Percentiles rank a stretch among this genome's conserved stretches.
These are phyloP conservation scores for Didymella keratinophila DNA, from an alignment of 2,329 filamentous ascomycete genomes.

Conservation along the genomic window DNA sequence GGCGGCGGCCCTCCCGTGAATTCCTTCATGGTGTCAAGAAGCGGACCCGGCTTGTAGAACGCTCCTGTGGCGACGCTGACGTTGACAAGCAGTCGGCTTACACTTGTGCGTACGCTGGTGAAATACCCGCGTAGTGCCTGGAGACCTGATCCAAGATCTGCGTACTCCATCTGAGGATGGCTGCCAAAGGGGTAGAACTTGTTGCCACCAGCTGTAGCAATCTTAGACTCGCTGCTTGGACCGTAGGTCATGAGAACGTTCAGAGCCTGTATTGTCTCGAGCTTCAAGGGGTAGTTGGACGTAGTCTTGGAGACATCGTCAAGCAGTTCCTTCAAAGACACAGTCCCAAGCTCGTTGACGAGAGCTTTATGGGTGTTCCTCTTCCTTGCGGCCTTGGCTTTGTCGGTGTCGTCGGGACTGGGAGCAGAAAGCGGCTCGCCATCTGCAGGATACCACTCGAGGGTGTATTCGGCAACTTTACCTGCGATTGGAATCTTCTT, in stretches of 20 bases:
- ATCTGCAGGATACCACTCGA: slow-evolving; percentile 38
- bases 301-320: slow-evolving; percentile 54
- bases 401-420: slow-evolving; percentile 26
- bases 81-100: slow-evolving; percentile 66
- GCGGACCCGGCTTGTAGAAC: slow-evolving; percentile 61
- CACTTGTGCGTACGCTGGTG: slow-evolving; percentile 66
- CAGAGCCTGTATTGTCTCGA: slow-evolving; percentile 63
- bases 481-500: slow-evolving; percentile 33
- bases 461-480: slow-evolving; percentile 9
- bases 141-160: slow-evolving; percentile 60
- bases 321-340: slow-evolving; percentile 52
- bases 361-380: slow-evolving; percentile 29
- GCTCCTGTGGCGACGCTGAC: slow-evolving; percentile 68
- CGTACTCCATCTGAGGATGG: slow-evolving; percentile 54
- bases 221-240: slow-evolving; percentile 52
- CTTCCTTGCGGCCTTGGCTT: slow-evolving; percentile 24
- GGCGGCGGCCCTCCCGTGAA: slow-evolving; percentile 20
- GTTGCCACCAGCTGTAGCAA: slow-evolving; percentile 61
- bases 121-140: slow-evolving; percentile 68
- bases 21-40: slow-evolving; percentile 48
- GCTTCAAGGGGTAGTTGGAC: slow-evolving; percentile 54
- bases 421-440: slow-evolving; percentile 33
- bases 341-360: slow-evolving; percentile 35
- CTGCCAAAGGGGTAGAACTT: slow-evolving; percentile 53
- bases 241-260: slow-evolving; percentile 65